These are phyloP conservation scores for Phytophthora litchii DNA, from an alignment of 352 stramenopile species.

Conservation along the genomic window DNA sequence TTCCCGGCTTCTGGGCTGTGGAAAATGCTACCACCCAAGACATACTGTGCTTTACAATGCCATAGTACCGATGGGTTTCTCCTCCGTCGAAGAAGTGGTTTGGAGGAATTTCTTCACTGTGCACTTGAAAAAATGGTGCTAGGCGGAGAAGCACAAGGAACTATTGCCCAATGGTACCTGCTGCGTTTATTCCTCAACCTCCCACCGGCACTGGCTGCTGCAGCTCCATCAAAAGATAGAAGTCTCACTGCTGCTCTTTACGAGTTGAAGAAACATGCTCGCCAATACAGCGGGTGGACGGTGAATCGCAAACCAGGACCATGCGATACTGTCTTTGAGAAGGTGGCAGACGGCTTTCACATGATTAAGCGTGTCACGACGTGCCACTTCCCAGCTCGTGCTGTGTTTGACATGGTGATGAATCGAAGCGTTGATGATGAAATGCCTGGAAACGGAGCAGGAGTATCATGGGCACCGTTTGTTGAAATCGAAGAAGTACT, in stretches of 20 bases:
- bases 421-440: slow-evolving; percentile 39
- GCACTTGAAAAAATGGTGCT: slow-evolving; percentile 69
- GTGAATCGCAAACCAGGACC: slow-evolving; percentile 39
- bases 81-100: slow-evolving; percentile 60
- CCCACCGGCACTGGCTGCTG: slow-evolving; percentile 30
- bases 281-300: slow-evolving; percentile 45
- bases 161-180: slow-evolving; percentile 71
- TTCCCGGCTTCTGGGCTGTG: slow-evolving; percentile 63
- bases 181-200: slow-evolving; percentile 71
- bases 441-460: slow-evolving; percentile 12
- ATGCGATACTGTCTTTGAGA: slow-evolving; percentile 64
- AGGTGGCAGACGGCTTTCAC: slow-evolving; percentile 59
- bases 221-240: slow-evolving; percentile 57
- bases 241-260: slow-evolving; percentile 53
- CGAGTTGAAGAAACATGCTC: slow-evolving; percentile 58
- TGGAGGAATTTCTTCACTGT: slow-evolving; percentile 69
- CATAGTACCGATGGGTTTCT: slow-evolving; percentile 59
- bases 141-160: slow-evolving; percentile 46
- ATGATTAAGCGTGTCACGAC: slow-evolving; percentile 70
- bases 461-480: slow-evolving; percentile 41
- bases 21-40: slow-evolving; percentile 70
- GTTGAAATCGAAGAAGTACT: slow-evolving; percentile 59
- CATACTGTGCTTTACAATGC: slow-evolving; percentile 49
- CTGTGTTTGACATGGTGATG: slow-evolving; percentile 76
- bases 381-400: slow-evolving; percentile 68